Evolutionary conservation across 1,139 yeast genomes (phyloP).

Genomic region (Pichia sp.): DNA sequence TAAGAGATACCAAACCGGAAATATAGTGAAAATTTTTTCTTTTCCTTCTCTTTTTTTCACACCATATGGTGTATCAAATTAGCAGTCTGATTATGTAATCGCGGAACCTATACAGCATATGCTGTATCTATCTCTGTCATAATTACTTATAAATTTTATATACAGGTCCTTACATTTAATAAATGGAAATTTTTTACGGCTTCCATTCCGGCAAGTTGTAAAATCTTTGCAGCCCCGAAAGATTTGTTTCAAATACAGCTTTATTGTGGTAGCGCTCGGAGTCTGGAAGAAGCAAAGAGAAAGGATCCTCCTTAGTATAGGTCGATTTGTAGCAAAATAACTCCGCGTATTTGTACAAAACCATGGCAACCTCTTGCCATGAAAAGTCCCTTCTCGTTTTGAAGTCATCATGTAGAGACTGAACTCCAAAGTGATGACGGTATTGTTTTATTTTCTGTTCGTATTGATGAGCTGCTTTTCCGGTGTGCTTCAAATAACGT

Average conservation of each 20-base stretch:
- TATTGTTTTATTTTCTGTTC: constrained; percentile 3
- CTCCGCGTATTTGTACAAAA: constrained; percentile 21
- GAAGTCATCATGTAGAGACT: constrained; percentile 17
- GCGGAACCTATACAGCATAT: background rate
- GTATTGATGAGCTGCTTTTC: background rate
- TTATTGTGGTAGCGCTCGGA: constrained; percentile 10
- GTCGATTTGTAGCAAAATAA: constrained; percentile 19
- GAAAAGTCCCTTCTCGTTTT: constrained; percentile 16
- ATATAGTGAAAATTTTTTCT: background rate
- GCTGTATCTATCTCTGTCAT: background rate
- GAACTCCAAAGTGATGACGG: constrained; percentile 21
- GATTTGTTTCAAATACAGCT: constrained; percentile 11
- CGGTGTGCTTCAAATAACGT: constrained; percentile 13
- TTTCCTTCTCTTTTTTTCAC: background rate
- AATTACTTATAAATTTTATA: background rate
- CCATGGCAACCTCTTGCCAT: constrained; percentile 29
- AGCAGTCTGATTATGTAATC: background rate
- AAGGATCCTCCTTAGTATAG: constrained; percentile 17
- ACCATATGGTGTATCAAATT: background rate
- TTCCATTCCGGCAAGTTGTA: constrained; percentile 17
- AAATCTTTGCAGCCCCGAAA: constrained; percentile 13
- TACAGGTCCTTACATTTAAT: background rate
- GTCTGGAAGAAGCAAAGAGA: constrained; percentile 18
- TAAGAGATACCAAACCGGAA: background rate
- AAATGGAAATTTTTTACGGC: background rate